phyloP scores from a whole-genome alignment of 352 stramenopile species.

The Globisporangium splendens region DNA sequence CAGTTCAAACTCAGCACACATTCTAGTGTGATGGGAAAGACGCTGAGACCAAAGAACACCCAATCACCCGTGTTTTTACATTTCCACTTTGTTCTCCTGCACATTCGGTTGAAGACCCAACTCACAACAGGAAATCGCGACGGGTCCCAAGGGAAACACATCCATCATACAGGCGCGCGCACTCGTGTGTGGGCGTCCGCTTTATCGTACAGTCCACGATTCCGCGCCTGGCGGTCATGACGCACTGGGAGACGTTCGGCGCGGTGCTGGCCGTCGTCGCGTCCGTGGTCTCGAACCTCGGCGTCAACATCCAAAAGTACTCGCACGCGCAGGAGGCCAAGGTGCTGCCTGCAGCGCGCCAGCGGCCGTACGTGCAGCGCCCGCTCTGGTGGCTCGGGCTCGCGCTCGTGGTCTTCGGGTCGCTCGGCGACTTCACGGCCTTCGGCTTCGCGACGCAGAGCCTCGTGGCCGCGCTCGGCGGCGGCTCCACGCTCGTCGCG shows the following conservation, averaged over 20 bases:
- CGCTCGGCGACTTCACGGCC: constrained; percentile 84
- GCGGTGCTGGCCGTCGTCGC: constrained; percentile 72
- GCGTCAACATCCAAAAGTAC: constrained; percentile 90
- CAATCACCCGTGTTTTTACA: not conserved
- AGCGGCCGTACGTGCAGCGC: constrained; percentile 77
- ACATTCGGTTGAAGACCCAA: too few species aligned
- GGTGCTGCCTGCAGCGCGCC: constrained; percentile 32
- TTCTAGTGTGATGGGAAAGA: too few species aligned
- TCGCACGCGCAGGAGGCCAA: constrained; percentile 65
- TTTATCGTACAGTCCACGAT: too few species aligned
- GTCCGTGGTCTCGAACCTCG: constrained; percentile 86
- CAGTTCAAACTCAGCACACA: not conserved
- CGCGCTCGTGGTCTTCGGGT: constrained; percentile 72
- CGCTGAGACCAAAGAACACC: not conserved
- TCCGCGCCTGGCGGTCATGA: constrained; percentile 26
- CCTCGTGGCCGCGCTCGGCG: constrained; percentile 82
- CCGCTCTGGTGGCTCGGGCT: constrained; percentile 88
- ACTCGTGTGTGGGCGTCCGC: too few species aligned
- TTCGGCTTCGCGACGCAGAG: constrained; percentile 90
- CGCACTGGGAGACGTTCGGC: constrained; percentile 78
- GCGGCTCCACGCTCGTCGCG: constrained; percentile 80
- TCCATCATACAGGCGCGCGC: too few species aligned
- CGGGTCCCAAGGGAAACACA: too few species aligned
- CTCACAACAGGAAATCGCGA: too few species aligned
- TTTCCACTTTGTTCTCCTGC: too few species aligned